Base-by-base conservation (phyloP, 352 stramenopile genomes). In the Globisporangium uncinulatum region DNA sequence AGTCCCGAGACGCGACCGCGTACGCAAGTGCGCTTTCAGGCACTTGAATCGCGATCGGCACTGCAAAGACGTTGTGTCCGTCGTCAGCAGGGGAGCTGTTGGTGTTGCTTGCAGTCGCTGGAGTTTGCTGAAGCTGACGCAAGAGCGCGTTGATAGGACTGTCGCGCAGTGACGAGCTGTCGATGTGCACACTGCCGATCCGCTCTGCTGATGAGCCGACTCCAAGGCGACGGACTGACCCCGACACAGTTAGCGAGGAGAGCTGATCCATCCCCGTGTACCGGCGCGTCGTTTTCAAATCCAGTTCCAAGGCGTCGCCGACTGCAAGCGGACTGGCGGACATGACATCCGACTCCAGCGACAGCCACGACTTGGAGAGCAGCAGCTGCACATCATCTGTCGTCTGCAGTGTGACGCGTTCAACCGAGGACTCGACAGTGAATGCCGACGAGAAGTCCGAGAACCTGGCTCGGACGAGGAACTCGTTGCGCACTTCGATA, bases 381-480 rank as follows among this genome's bases (percentile, higher is more conserved):
- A 91, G 64, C 43, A 86, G 71, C 48, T 89, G 66, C n/a, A 83
- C 65, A 19, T 78, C 76, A 15, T 84, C 67, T 3, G 59, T 32
- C 6, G 66, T 69, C 3, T 47, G 58, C 6, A 74, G 62, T 32
- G 70, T 79, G 29, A 92, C 71, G 48, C 67, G 62, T 21, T 76
- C 61, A 17, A 57, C 63, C 20, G 74, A 69, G 19, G 79, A 66
- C 8, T 83, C 71, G 45, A 83, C 65, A 13, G 74, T 69, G 56
- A 96, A 96, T 0, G 86, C 90, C 34, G 70, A 79, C 45, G 77
- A 61, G 47, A 92, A 93, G 62, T 95, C 83, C 1, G 69, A 54
- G 32, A 92, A 94, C 15, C 70, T 74, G 31, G 84, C 86, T 34
- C 86, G 85, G 54, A 96, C 92, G 29, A 96, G 62, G 55, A 96